These are phyloP conservation scores for Bruguiera sexangula DNA, from an alignment of 345 rosid species.

Conservation along the genomic window DNA sequence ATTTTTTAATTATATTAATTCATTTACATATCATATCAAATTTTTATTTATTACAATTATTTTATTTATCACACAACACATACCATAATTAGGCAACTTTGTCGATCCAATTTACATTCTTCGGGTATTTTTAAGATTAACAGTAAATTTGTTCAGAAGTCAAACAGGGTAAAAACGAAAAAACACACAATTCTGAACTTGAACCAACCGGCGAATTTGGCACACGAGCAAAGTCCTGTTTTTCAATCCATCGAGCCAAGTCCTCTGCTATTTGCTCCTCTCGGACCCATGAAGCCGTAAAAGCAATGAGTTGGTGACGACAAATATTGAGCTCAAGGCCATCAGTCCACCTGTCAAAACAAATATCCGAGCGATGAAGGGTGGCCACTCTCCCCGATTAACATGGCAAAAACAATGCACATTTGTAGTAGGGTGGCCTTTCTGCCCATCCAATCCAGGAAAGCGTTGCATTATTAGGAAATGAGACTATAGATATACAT, in stretches of 20 bases:
- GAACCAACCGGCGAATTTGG: too few relatives aligned
- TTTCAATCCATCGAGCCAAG: not conserved
- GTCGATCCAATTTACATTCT: too few relatives aligned
- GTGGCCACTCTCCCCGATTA: not conserved
- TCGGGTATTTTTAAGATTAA: too few relatives aligned
- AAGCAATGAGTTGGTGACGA: constrained; percentile 82
- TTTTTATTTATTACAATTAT: too few relatives aligned
- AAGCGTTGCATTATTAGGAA: not conserved
- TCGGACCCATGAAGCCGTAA: constrained; percentile 54
- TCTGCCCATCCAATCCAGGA: not conserved
- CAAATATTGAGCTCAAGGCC: constrained; percentile 88
- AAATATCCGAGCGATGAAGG: not conserved
- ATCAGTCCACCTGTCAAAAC: constrained; percentile 69
- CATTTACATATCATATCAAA: too few relatives aligned
- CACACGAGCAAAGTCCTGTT: not conserved
- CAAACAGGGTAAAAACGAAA: too few relatives aligned
- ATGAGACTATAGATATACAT: not conserved
- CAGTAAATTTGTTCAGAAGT: too few relatives aligned
- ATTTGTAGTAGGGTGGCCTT: not conserved
- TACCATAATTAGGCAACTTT: too few relatives aligned
- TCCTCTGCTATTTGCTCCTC: constrained; percentile 17
- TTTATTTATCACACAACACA: too few relatives aligned
- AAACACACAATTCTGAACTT: too few relatives aligned
- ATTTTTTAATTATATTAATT: too few relatives aligned
- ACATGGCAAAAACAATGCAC: not conserved